These are phyloP conservation scores for Pichia paraexigua DNA, from an alignment of 805 yeast species.

Conservation along the genomic window DNA sequence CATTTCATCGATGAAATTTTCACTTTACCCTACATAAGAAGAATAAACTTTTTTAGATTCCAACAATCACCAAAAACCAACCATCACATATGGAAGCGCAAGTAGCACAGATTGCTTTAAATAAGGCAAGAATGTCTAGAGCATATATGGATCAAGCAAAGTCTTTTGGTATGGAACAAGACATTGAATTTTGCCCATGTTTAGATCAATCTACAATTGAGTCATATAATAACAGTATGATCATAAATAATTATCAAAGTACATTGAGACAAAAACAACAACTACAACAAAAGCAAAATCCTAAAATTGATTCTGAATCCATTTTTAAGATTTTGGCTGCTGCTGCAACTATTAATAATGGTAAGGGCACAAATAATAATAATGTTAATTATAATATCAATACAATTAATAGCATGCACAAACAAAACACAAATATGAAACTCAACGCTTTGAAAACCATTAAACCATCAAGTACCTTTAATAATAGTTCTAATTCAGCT, in stretches of 20 bases:
- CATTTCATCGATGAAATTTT: not conserved
- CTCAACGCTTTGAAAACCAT: not conserved
- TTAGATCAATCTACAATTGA: not conserved
- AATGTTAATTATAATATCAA: not conserved
- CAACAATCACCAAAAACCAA: not conserved
- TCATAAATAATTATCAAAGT: not conserved
- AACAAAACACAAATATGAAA: not conserved
- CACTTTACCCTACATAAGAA: not conserved
- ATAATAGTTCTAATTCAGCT: not conserved
- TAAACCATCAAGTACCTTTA: not conserved
- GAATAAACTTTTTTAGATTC: not conserved
- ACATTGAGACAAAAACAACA: not conserved
- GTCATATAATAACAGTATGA: not conserved
- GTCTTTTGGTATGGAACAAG: conserved; percentile 66
- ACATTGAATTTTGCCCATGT: conserved; percentile 58
- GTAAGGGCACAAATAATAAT: not conserved
- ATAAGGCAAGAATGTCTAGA: conserved; percentile 29
- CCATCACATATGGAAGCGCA: not conserved
- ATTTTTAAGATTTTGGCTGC: conserved; percentile 12
- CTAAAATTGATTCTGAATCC: conserved; percentile 9
- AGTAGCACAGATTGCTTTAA: not conserved
- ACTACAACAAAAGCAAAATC: not conserved
- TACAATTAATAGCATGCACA: not conserved
- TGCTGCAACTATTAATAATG: not conserved
- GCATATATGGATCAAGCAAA: conserved; percentile 53